Evolutionary conservation across 1,284 basidiomycete species (phyloP).

Genomic region (Moniliophthora roreri): DNA sequence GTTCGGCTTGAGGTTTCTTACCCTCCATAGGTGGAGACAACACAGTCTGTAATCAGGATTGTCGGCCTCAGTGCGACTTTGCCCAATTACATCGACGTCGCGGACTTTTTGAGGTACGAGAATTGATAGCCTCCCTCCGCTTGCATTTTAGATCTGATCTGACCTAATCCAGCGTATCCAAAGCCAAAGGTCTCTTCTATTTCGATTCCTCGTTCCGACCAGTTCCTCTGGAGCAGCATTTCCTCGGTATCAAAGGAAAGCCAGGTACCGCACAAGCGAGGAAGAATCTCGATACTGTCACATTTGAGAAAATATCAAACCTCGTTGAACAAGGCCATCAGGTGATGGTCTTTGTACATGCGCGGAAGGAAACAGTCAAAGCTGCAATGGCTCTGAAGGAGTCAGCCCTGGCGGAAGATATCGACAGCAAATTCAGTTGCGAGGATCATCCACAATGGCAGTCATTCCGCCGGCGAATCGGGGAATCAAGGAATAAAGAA

Average conservation of each 20-base stretch:
- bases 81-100: constrained; percentile 97
- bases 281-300: constrained; percentile 87
- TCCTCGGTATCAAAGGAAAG: constrained; percentile 95
- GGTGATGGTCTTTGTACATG: constrained; percentile 99
- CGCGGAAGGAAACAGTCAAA: constrained; percentile 98
- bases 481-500: constrained; percentile 88
- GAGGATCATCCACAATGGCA: constrained; percentile 76
- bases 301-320: constrained; percentile 88
- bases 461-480: constrained; percentile 79
- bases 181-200: constrained; percentile 92
- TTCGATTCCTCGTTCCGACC: constrained; percentile 98
- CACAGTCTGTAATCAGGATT: constrained; percentile 96
- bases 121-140: constrained; percentile 11
- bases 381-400: constrained; percentile 87
- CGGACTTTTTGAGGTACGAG: constrained; percentile 84
- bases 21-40: constrained; percentile 81
- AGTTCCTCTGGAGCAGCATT: constrained; percentile 97
- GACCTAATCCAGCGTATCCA: constrained; percentile 68
- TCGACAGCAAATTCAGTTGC: constrained; percentile 77
- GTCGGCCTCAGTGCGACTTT: constrained; percentile 98
- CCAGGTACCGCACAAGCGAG: constrained; percentile 72
- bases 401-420: constrained; percentile 73
- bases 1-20: constrained; percentile 1
- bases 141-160: constrained; percentile 8
- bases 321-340: constrained; percentile 90